These are phyloP conservation scores for Cenchrus americanus DNA, from an alignment of 176 grass and related monocot genomes.

Conservation along the genomic window DNA sequence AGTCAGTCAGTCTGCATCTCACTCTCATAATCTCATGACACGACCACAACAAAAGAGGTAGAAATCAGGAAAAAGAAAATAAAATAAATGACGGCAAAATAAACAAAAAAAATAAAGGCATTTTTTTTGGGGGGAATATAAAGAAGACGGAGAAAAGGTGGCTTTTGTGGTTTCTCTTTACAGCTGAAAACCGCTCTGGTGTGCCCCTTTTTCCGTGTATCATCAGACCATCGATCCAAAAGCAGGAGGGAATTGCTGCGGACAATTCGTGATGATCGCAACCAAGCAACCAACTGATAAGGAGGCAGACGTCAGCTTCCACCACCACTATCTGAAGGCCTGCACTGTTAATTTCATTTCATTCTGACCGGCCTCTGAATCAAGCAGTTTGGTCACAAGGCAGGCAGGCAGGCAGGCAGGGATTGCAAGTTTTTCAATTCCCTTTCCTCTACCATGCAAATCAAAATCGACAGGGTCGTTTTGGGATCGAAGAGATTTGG, in stretches of 20 bases:
- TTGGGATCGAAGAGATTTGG: not conserved
- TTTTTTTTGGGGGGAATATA: not conserved
- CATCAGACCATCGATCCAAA: slow-evolving; percentile 37
- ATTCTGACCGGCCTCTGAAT: slow-evolving; percentile 25
- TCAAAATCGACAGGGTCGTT: slow-evolving; percentile 34
- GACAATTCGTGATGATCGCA: slow-evolving; percentile 42
- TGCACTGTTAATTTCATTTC: not conserved
- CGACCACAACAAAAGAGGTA: not conserved
- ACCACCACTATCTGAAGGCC: slow-evolving; percentile 2
- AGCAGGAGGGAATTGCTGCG: slow-evolving; percentile 7
- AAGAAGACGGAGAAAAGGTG: not conserved
- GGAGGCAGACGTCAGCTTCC: slow-evolving; percentile 45
- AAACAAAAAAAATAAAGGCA: not conserved
- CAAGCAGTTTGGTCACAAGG: not conserved
- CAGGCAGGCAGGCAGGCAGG: not conserved
- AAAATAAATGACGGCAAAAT: not conserved
- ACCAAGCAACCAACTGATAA: slow-evolving; percentile 20
- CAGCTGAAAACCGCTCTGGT: slow-evolving; percentile 48
- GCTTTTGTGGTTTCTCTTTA: slow-evolving; percentile 46
- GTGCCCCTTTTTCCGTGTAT: slow-evolving; percentile 45
- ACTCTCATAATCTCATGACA: not conserved
- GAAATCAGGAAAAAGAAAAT: not conserved
- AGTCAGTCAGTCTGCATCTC: not conserved
- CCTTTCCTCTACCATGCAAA: slow-evolving; percentile 29
- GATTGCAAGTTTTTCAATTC: not conserved